Evolutionary conservation across 306 rosid genomes (phyloP).

Genomic region (Begonia peltatifolia): DNA sequence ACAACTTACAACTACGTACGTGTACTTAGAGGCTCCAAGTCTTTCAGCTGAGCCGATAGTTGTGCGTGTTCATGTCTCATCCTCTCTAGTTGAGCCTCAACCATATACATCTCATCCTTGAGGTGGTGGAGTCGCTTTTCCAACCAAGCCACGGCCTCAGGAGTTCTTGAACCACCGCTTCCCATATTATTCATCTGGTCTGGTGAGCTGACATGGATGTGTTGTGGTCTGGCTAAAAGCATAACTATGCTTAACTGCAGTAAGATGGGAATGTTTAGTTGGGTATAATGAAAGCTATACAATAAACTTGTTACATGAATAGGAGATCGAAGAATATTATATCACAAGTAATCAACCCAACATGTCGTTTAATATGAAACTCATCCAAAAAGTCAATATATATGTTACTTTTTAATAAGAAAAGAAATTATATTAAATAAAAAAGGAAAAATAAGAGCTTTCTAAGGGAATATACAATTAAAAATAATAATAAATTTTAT

Average conservation of each 20-base stretch:
- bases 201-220: conserved; percentile 44
- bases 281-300: background rate
- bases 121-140: conserved; percentile 79
- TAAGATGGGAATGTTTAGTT: background rate
- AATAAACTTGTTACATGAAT: background rate
- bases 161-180: conserved; percentile 31
- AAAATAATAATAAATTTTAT: too few relatives aligned
- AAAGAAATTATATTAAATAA: too few relatives aligned
- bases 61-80: conserved; percentile 60
- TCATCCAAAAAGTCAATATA: background rate
- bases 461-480: too few relatives aligned
- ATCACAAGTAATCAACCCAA: too few relatives aligned
- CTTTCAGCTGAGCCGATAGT: conserved; percentile 54
- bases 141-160: conserved; percentile 55
- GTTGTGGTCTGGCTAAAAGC: conserved; percentile 73
- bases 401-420: too few relatives aligned
- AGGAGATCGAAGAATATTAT: too few relatives aligned
- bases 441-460: too few relatives aligned
- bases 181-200: conserved; percentile 28
- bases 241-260: conserved; percentile 88
- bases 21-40: conserved; percentile 18
- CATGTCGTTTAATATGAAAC: background rate
- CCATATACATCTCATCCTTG: conserved; percentile 84
- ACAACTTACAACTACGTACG: background rate
- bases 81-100: conserved; percentile 76